Base-by-base conservation (phyloP, 2,329 filamentous ascomycete species). In the Colletotrichum sidae region DNA sequence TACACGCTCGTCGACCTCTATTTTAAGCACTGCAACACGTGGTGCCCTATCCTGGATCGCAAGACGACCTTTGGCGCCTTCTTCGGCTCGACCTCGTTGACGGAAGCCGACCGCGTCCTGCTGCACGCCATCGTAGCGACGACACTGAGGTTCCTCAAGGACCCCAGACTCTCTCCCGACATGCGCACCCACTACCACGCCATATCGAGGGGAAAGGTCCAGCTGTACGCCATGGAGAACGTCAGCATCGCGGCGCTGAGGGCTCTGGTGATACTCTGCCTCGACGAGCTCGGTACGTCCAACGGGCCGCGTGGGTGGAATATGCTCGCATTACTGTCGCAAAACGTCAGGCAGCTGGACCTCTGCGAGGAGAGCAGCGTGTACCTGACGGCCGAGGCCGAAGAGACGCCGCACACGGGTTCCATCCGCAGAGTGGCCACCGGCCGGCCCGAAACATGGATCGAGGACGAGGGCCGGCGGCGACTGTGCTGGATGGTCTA, bases 1-100 rank as follows among this genome's bases (percentile, higher is more conserved):
- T 89, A 88, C 65, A 84, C 83, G 2, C 76, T 89, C 2, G 85
- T 87, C 13, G 86, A 88, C 66, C 76, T 89, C 8, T 89, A 87
- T 74, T 89, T 89, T 77, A 88, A 87, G 69, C 86, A 89, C 72
- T 85, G 87, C 72, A 88, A 88, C 69, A 86, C 86, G 0, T 89
- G 87, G 87, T 81, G 79, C 54, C 80, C 80, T 0, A 80, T 82
- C 11, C 75, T 82, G 10, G 79, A 82, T 47, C 76, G 80, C 8
- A 80, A 81, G 60, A 78, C 79, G 0, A 81, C 78, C 12, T 77
- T 80, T 70, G 70, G 74, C 2, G 72, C 70, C 17, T 77, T 82
- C 60, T 81, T 81, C 44, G 78, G 78, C 2, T 78, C 79, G 7
- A 79, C 78, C 1, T 77, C 76, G 0, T 67, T 81, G 37, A 72